Base-by-base conservation (phyloP, 768 basidiomycete species). In the Naganishia vishniacii region DNA sequence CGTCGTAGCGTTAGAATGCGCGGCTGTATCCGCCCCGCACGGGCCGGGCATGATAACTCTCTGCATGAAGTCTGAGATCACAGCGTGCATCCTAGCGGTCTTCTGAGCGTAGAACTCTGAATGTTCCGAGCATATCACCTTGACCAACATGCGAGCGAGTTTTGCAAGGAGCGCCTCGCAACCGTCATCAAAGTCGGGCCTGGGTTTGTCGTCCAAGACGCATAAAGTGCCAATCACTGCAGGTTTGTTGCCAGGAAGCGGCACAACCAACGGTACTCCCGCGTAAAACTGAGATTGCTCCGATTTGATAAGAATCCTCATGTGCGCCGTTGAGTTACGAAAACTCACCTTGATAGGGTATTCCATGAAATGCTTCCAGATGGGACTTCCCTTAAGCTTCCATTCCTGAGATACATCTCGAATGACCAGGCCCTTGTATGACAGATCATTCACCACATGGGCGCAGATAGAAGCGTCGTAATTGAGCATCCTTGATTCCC, bases 71-170 rank as follows among this genome's bases (percentile, higher is more conserved):
- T 68, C 59, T 6, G 72, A 65, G 7, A 62, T 67, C 2, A 70
- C 65, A 32, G 56, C 48, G 13, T 34, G 37, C 40, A 59, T 41
- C 15, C 58, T 42, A n/a, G 40, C 44, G 26, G 23, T 25, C 23
- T 59, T 31, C 28, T 42, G 61, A 12, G 23, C 26, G 48, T 48
- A 40, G 20, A 42, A 40, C 46, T 76, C 73, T 4, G 69, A 68
- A 65, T 76, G 72, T 16, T 31, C 47, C 70, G 65, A 9, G 72
- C 73, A 18, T 67, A 76, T 66, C n/a, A 70, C 71, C 44, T 69
- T 72, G 2, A 76, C 72, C n/a, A 76, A 63, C 75, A 76, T 72
- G 44, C 72, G 71, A 20, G 71, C 68, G 5, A 76, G 56, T 16
- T 73, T 69, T 8, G 68, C 28, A n/a, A 76, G 60, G 28, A 73